Percentiles rank a stretch among this genome's conserved stretches.
Conservation (phyloP, 1,284 basidiomycete genomes). For the Leccinum pachyderme region DNA sequence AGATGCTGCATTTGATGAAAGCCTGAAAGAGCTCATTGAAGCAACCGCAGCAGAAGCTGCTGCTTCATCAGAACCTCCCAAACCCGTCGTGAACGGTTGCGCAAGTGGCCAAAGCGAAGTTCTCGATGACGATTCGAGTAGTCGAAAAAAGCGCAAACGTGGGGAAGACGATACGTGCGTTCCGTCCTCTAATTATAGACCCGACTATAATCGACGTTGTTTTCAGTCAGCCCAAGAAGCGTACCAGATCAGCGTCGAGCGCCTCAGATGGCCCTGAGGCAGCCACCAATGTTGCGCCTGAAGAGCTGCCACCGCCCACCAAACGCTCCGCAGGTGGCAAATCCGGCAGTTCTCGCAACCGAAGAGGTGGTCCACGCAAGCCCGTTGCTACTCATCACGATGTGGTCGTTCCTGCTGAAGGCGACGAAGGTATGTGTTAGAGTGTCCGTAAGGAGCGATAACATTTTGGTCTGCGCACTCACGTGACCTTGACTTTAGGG, state of each 20-base stretch:
- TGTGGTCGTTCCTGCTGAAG: slow-evolving; percentile 46
- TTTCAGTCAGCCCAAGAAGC: slow-evolving; percentile 56
- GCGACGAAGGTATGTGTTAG: slow-evolving; percentile 60
- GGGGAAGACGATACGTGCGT: slow-evolving; percentile 68
- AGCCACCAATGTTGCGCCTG: slow-evolving; percentile 39
- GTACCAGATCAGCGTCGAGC: slow-evolving; percentile 68
- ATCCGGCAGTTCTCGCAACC: slow-evolving; percentile 36
- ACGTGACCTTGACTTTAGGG: slow-evolving; percentile 36
- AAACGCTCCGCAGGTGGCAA: slow-evolving; percentile 32
- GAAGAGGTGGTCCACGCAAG: slow-evolving; percentile 38
- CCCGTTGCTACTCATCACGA: slow-evolving; percentile 34
- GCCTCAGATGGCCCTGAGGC: slow-evolving; percentile 53
- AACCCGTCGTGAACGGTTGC: slow-evolving; percentile 23
- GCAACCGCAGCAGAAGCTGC: slow-evolving; percentile 67
- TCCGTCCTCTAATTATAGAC: slow-evolving; percentile 6
- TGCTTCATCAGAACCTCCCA: slow-evolving; percentile 39
- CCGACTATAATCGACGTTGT: slow-evolving; percentile 16
- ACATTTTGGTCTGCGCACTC: slow-evolving; percentile 31
- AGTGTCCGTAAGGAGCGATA: slow-evolving; percentile 1
- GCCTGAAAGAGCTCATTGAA: slow-evolving; percentile 69
- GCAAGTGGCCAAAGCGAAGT: slow-evolving; percentile 42
- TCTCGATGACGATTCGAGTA: slow-evolving; percentile 43
- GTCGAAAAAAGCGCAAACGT: slow-evolving; percentile 73
- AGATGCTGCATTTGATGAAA: slow-evolving; percentile 92
- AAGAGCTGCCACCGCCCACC: slow-evolving; percentile 39